Conservation (phyloP, 2,329 filamentous ascomycete genomes). For the Aschersonia sp. region DNA sequence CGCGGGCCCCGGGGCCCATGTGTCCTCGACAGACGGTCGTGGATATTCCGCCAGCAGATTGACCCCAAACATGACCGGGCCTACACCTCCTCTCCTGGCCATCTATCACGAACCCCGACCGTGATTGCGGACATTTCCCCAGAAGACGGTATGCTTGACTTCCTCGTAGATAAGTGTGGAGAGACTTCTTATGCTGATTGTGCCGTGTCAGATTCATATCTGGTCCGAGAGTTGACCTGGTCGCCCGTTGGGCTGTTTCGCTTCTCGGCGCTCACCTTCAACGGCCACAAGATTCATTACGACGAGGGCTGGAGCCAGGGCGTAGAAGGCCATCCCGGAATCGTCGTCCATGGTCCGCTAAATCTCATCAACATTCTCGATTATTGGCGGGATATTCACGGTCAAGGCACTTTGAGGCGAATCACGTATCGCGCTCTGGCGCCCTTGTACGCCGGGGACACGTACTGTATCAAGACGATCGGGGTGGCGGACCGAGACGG, state of each 20-base stretch:
- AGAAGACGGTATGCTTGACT: neutral
- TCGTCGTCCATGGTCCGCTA: conserved; percentile 71
- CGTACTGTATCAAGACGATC: conserved; percentile 44
- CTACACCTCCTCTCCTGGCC: conserved; percentile 7
- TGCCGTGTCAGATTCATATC: too few relatives aligned
- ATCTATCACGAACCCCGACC: conserved; percentile 10
- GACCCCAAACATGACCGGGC: conserved; percentile 7
- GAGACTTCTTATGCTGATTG: too few relatives aligned
- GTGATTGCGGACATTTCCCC: conserved; percentile 8
- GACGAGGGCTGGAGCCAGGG: conserved; percentile 49
- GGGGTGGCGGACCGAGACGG: conserved; percentile 20
- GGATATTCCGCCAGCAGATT: conserved; percentile 28
- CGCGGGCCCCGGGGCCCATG: conserved; percentile 30
- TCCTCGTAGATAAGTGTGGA: too few relatives aligned
- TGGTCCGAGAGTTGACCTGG: conserved; percentile 19
- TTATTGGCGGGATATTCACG: conserved; percentile 42
- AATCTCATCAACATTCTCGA: conserved; percentile 60
- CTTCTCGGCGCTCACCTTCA: conserved; percentile 75
- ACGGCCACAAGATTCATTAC: conserved; percentile 75
- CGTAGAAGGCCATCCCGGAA: conserved; percentile 53
- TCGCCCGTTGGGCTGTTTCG: conserved; percentile 50
- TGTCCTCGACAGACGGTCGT: conserved; percentile 39
- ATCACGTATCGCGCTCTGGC: conserved; percentile 55
- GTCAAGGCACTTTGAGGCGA: conserved; percentile 15
- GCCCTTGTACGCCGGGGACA: conserved; percentile 55